These are phyloP conservation scores for Fusarium liriodendri DNA, from an alignment of 2,329 filamentous ascomycete genomes.

Conservation along the genomic window DNA sequence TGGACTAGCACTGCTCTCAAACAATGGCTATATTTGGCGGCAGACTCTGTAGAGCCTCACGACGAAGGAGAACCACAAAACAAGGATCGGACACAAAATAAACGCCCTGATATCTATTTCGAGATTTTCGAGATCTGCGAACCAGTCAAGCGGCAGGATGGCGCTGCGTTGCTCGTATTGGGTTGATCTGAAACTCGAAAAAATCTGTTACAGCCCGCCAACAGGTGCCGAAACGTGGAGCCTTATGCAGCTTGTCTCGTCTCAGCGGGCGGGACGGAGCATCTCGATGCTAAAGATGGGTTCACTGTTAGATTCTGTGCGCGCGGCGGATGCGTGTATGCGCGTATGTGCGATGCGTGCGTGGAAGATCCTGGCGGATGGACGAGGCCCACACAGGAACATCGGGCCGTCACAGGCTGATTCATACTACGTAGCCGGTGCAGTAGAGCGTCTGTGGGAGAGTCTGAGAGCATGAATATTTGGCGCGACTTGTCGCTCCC, in stretches of 20 bases:
- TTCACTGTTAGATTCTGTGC: not conserved
- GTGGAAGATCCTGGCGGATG: constrained; percentile 1
- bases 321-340: not conserved
- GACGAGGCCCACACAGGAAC: constrained; percentile 24
- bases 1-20: not conserved
- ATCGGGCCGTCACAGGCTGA: constrained; percentile 40
- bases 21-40: not conserved
- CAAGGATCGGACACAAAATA: not conserved
- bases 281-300: constrained; percentile 13
- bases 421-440: not conserved
- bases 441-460: not conserved
- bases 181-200: constrained; percentile 15
- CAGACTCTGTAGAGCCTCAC: not conserved
- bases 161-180: not conserved
- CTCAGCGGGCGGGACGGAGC: constrained; percentile 1
- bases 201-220: constrained; percentile 1
- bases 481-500: not conserved
- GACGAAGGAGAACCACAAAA: not conserved
- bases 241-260: constrained; percentile 31
- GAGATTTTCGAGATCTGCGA: not conserved
- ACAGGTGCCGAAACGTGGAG: constrained; percentile 26
- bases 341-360: not conserved
- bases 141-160: not conserved
- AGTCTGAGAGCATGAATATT: not conserved
- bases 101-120: not conserved